A percentile compares a stretch with the other conserved stretches of the same genome.
Conservation (phyloP, 1,284 basidiomycete species). For the Abortiporus biennis region DNA sequence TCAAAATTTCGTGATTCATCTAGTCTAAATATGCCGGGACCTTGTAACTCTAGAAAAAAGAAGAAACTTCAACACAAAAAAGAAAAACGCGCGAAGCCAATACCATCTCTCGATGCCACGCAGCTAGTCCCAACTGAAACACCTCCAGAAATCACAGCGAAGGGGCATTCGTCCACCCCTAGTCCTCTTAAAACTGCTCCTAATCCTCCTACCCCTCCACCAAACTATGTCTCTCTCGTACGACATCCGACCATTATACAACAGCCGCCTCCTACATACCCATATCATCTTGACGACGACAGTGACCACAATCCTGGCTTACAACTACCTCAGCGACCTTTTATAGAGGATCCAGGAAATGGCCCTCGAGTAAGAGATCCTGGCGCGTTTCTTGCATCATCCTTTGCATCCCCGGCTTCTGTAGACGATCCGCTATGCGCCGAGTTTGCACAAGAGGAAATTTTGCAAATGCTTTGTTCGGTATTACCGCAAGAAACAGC, state of each 20-base stretch:
- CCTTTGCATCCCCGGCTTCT: slow-evolving; percentile 58
- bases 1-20: too few species aligned
- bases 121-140: background rate
- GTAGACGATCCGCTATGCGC: slow-evolving; percentile 57
- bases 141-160: background rate
- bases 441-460: slow-evolving; percentile 67
- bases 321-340: slow-evolving; percentile 35
- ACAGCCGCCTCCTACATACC: slow-evolving; percentile 3
- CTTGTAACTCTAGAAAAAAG: slow-evolving; percentile 37
- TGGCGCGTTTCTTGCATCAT: slow-evolving; percentile 52
- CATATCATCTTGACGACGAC: slow-evolving; percentile 3
- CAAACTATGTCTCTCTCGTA: background rate
- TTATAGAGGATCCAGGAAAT: slow-evolving; percentile 69
- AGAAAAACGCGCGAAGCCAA: slow-evolving; percentile 19
- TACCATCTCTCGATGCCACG: background rate
- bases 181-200: background rate
- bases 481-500: slow-evolving; percentile 68
- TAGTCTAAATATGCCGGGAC: slow-evolving; percentile 52
- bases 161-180: background rate
- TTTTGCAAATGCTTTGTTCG: slow-evolving; percentile 62
- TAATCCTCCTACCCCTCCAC: background rate
- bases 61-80: slow-evolving; percentile 30
- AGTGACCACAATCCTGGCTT: slow-evolving; percentile 15
- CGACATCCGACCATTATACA: background rate
- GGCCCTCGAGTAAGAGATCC: slow-evolving; percentile 66